These are phyloP conservation scores for Amanita jacksonii DNA, from an alignment of 768 basidiomycete species.

Conservation along the genomic window DNA sequence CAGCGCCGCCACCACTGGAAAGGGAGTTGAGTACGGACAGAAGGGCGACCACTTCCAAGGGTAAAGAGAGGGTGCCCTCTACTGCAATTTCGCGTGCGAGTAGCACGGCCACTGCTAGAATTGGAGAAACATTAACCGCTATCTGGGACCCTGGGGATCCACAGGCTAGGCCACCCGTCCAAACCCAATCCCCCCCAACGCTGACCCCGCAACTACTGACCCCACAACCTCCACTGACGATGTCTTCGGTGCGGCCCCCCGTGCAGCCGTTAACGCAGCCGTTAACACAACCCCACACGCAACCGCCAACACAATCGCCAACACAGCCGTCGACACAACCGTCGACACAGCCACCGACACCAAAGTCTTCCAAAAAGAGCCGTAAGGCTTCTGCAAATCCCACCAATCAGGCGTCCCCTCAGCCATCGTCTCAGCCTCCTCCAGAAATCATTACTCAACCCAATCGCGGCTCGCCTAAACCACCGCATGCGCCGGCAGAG, in stretches of 20 bases:
- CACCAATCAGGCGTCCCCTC: not conserved
- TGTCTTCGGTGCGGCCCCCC: no score
- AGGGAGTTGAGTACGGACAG: conserved; percentile 5
- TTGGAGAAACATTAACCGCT: conserved; percentile 34
- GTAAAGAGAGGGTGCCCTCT: not conserved
- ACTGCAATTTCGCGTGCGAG: conserved; percentile 6
- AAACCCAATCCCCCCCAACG: not conserved
- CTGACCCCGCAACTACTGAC: not conserved
- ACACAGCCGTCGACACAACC: not conserved
- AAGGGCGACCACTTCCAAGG: not conserved
- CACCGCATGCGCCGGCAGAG: not conserved
- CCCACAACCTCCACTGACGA: not conserved
- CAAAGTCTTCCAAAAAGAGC: conserved; percentile 1
- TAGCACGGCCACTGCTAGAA: conserved; percentile 16
- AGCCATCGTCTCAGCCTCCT: not conserved
- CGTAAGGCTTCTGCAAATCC: conserved; percentile 2
- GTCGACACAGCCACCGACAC: not conserved
- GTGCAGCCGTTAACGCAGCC: not conserved
- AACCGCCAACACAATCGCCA: conserved; percentile 1
- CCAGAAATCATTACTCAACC: not conserved
- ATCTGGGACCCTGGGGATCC: conserved; percentile 34
- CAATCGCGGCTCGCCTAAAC: not conserved
- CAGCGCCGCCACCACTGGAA: not conserved
- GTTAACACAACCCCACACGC: not conserved
- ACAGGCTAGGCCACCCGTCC: conserved; percentile 8